phyloP scores from a whole-genome alignment of 345 rosid species.

The Eucalyptus albens region DNA sequence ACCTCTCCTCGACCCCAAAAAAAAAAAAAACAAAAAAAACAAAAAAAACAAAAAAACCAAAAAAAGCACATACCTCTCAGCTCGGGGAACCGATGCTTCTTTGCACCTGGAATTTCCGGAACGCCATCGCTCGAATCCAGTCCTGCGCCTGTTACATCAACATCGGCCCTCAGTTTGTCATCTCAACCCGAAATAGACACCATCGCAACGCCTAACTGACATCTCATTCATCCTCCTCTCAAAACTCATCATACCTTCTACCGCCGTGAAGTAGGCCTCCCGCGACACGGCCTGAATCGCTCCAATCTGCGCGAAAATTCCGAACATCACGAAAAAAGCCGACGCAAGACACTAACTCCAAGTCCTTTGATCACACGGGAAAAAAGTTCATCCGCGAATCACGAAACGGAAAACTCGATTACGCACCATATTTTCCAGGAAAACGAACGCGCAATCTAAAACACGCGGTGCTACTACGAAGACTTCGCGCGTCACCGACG shows the following conservation, averaged over 20 bases:
- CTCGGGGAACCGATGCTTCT: slow-evolving; percentile 45
- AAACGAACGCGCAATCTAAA: neutral
- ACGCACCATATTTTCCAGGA: neutral
- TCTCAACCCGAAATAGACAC: neutral
- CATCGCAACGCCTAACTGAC: neutral
- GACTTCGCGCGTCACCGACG: neutral
- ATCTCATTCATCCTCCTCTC: neutral
- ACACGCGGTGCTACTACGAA: neutral
- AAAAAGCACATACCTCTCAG: slow-evolving; percentile 31
- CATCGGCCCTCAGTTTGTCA: neutral
- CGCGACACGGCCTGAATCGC: slow-evolving; percentile 72
- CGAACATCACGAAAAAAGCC: neutral
- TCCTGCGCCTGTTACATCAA: slow-evolving; percentile 20
- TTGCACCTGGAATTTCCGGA: slow-evolving; percentile 20
- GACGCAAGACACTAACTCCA: neutral
- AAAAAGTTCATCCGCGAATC: neutral
- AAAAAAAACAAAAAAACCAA: no score
- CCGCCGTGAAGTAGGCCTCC: slow-evolving; percentile 61
- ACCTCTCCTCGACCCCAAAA: no score
- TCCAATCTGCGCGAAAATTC: slow-evolving; percentile 41
- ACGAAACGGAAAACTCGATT: neutral
- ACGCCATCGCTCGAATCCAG: slow-evolving; percentile 23
- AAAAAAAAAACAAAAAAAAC: no score
- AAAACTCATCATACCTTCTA: slow-evolving; percentile 26
- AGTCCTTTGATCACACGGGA: neutral